Percentiles rank a stretch among this genome's conserved stretches.
phyloP scores from a whole-genome alignment of 139 green algal genomes.

The Auxenochlorella pyrenoidosa region DNA sequence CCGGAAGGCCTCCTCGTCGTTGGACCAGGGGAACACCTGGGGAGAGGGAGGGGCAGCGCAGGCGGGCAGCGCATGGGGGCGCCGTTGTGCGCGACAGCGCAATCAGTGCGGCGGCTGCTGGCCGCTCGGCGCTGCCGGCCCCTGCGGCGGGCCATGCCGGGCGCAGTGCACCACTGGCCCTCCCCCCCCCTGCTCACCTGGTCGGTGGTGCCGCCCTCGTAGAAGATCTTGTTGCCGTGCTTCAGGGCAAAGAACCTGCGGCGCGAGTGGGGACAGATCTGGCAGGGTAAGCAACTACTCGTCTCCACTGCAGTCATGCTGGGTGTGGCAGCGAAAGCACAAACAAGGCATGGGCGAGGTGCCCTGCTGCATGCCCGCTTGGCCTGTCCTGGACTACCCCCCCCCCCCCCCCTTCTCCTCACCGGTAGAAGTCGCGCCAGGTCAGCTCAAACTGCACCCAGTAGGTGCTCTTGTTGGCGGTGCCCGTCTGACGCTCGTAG shows the following conservation, averaged over 20 bases:
- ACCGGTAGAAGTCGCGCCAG: slow-evolving; percentile 94
- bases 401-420: neutral
- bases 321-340: neutral
- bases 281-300: too few relatives aligned
- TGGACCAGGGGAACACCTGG: slow-evolving; percentile 54
- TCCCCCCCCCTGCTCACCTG: neutral
- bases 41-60: neutral
- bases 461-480: slow-evolving; percentile 95
- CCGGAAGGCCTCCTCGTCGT: slow-evolving; percentile 57
- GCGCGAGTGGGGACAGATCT: too few relatives aligned
- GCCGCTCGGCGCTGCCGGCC: too few relatives aligned
- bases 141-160: too few relatives aligned
- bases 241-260: slow-evolving; percentile 87
- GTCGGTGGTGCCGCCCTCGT: slow-evolving; percentile 53
- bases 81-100: neutral
- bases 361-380: neutral
- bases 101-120: too few relatives aligned
- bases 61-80: neutral
- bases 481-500: slow-evolving; percentile 83
- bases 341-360: neutral
- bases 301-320: too few relatives aligned
- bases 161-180: too few relatives aligned
- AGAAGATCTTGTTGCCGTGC: slow-evolving; percentile 92
- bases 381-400: neutral
- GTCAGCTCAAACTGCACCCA: slow-evolving; percentile 95